Evolutionary conservation across 176 grass and related monocot genomes (phyloP), one percentile per base, ranked within the genome.

Genomic region (Phyllostachys edulis): DNA sequence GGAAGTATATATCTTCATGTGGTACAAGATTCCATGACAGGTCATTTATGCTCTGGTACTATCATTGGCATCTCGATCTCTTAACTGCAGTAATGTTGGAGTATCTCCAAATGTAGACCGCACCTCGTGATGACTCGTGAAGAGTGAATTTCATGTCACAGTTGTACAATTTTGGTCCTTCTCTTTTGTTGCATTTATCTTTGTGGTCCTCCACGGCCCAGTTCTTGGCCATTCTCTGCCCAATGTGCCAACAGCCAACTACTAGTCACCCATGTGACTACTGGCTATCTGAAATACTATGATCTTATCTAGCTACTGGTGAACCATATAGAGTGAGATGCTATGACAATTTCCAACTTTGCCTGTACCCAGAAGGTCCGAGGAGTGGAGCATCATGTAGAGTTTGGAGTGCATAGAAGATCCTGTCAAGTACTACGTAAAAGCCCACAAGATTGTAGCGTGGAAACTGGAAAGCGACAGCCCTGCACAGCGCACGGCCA

Each of bases 21-120:
- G 10, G 45, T 49, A 36, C 44, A 47, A 56, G 88, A 71, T 63
- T 45, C 55, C 45, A 27, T 71, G 83, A 56, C 83, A 86, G 78
- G 38, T 78, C 56, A 84, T 7, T 59, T 46, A 39, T 46, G 67
- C 46, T 3, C 38, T 84, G 56, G 59, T 14, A 24, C 59, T 70
- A 84, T 84, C 74, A 73, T 60, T 84, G 80, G 66, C 73, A 24
- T n/a, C 7, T 14, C 83, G 5, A 5, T 18, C 8, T 77, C 57
- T 36, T n/a, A 47, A 61, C 18, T 46, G 15, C 55, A 57, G 49
- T 63, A 20, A 40, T 57, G 54, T n/a, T 8, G 54, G 54, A n/a
- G 7, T n/a, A 4, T 9, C 20, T 24, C 74, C 37, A 41, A 29
- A 69, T 55, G 63, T 67, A 5, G 23, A 24, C 34, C 34, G 41